These are phyloP conservation scores for Xylaria scruposa DNA, from an alignment of 495 filamentous ascomycete species.

Conservation along the genomic window DNA sequence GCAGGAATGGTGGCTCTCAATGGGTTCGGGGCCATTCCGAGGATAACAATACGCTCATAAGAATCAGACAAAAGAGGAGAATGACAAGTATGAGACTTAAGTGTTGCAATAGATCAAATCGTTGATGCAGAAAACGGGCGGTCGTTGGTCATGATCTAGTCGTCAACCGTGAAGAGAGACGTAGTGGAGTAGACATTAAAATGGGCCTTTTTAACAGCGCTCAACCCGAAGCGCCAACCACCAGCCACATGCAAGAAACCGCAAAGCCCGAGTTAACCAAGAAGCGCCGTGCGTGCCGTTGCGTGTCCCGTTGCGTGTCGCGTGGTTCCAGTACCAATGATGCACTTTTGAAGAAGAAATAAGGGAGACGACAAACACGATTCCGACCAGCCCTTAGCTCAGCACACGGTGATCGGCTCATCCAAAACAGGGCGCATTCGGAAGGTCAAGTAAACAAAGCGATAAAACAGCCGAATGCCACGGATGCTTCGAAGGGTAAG, in stretches of 20 bases:
- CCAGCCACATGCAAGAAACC: slow-evolving; percentile 15
- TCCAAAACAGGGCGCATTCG: neutral
- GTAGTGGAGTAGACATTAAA: slow-evolving; percentile 23
- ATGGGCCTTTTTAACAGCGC: slow-evolving; percentile 9
- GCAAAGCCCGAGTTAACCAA: slow-evolving; percentile 9
- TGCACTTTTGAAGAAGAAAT: neutral
- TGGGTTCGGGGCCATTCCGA: slow-evolving; percentile 41
- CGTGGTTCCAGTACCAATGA: neutral
- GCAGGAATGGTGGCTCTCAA: slow-evolving; percentile 40
- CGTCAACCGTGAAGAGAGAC: slow-evolving; percentile 16
- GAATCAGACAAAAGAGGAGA: neutral
- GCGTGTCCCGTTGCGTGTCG: neutral
- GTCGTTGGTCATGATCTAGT: slow-evolving; percentile 21
- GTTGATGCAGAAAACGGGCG: slow-evolving; percentile 12
- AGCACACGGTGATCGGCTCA: neutral
- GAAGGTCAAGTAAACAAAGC: slow-evolving; percentile 14
- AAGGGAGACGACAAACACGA: neutral
- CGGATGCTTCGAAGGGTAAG: slow-evolving; percentile 13
- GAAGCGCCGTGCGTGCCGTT: neutral
- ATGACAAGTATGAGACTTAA: neutral
- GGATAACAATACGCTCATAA: slow-evolving; percentile 31
- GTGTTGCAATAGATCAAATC: neutral
- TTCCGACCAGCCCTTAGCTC: neutral
- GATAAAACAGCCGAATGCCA: slow-evolving; percentile 5
- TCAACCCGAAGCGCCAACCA: slow-evolving; percentile 12